phyloP scores from a whole-genome alignment of 2,329 filamentous ascomycete species.

The Akanthomyces muscarius region DNA sequence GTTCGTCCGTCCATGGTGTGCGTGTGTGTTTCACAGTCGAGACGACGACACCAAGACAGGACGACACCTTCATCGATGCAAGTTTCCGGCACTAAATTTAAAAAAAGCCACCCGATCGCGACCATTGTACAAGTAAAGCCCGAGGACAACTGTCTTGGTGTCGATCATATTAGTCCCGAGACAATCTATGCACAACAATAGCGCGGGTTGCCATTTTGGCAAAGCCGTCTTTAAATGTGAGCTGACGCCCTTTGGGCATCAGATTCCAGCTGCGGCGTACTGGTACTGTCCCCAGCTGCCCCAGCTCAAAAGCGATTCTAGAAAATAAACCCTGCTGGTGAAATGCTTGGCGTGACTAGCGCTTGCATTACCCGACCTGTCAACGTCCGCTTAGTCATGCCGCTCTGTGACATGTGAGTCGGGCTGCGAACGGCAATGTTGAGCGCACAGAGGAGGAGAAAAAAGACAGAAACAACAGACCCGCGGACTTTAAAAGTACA shows the following conservation, averaged over 20 bases:
- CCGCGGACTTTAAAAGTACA: neutral
- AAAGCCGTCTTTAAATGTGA: neutral
- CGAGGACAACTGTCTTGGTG: neutral
- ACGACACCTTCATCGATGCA: neutral
- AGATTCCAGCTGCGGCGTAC: neutral
- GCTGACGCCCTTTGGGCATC: neutral
- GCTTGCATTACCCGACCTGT: neutral
- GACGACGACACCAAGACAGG: neutral
- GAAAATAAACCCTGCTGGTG: neutral
- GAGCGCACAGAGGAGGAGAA: too few species aligned
- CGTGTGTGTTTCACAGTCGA: neutral
- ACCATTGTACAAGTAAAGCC: neutral
- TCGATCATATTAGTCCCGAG: neutral
- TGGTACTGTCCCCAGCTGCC: too few species aligned
- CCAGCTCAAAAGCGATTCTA: neutral
- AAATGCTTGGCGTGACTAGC: neutral
- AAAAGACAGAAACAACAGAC: neutral
- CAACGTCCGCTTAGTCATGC: conserved; percentile 3
- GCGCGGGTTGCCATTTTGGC: neutral
- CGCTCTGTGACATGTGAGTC: neutral
- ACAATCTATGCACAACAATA: neutral
- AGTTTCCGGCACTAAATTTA: neutral
- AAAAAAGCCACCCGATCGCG: neutral
- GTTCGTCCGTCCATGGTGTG: too few species aligned
- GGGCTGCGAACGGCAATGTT: neutral